Base-by-base conservation (phyloP, 192 early-diverging fungal genomes). In the Borealophlyctis nickersoniae region DNA sequence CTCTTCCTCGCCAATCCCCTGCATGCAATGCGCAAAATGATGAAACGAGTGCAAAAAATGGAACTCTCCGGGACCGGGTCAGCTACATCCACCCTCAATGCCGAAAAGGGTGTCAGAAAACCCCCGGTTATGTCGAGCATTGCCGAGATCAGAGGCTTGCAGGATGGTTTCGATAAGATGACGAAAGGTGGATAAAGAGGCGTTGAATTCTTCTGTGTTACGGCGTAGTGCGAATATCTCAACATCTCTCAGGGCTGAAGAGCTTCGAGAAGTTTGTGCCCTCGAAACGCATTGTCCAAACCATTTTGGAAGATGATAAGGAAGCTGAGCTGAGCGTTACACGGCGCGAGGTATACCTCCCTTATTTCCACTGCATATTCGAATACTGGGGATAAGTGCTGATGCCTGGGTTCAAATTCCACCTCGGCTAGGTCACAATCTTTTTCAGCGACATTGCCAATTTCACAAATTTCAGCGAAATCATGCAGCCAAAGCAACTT, bases 401-500 rank as follows among this genome's bases (percentile, higher is more conserved):
- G 11, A 14, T 48, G 45, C 11, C 45, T 48, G 11, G 11, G 11
- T 48, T 48, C 11, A n/a, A 48, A 14, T 11, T 11, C n/a, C n/a
- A 48, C 45, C 11, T 48, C n/a, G n/a, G 45, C 11, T 31, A 56
- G 33, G 16, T 60, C 45, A 60, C 52, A 24, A 54, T 60, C 26
- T 60, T 60, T 39, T 60, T 60, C 50, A 51, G 45, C 36, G 59
- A 60, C 49, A 54, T 60, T 31, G 59, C 59, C 19, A 22, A 63
- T 58, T 63, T 60, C 24, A 60, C 59, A 28, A 60, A n/a, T 24
- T 49, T 60, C 23, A 28, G 35, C 3, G 59, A 60, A 53, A 29
- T 31, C 19, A 60, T 60, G 59, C 27, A 60, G 30, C 59, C 59
- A 24, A 60, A 60, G 23, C 27, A 60, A 26, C 49, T 60, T 3